Base-by-base conservation (phyloP, 2,329 filamentous ascomycete genomes). In the Cladosporium sp. region DNA sequence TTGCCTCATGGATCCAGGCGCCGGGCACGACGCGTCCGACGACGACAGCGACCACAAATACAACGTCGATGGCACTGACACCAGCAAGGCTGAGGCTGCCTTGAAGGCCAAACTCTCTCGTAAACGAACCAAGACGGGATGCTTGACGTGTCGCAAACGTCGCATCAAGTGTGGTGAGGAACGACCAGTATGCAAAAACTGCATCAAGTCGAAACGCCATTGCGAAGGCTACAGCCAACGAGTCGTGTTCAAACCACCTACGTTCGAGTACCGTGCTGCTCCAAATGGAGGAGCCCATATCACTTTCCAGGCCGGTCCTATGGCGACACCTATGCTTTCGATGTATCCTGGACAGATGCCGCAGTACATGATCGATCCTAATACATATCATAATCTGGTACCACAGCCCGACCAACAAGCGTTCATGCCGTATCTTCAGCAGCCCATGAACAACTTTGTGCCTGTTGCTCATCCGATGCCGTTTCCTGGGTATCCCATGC, bases 91-190 rank as follows among this genome's bases (percentile, higher is more conserved):
- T 11, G 67, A 70, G 39, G 67, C 67, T 14, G 61, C 65, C 19
- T 59, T 70, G 59, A 68, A 67, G 47, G 68, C 68, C 30, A 69
- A 65, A 52, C 58, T 71, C 28, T 68, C 67, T 11, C 66, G 73
- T 20, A 90, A 87, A 72, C 82, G 92, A 67, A 96, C 92, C 54
- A 97, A 97, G 77, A 96, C 92, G 2, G 92, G 92, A 14, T 97
- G 92, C 72, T 76, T 96, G 61, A 97, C 94, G 59, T 99, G 94
- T 76, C 88, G 94, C 63, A 93, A 90, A 75, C 88, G 94, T 55
- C 89, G 94, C 63, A 97, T 99, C 75, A 99, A 97, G 76, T 99
- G 94, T 74, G 94, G 94, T 62, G 94, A 97, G 73, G 90, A 91
- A 68, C 84, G 88, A 51, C 90, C 90, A 25, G 88, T 83, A 28